Conservation (phyloP, 768 basidiomycete species). For the Aureoboletus auriporus region DNA sequence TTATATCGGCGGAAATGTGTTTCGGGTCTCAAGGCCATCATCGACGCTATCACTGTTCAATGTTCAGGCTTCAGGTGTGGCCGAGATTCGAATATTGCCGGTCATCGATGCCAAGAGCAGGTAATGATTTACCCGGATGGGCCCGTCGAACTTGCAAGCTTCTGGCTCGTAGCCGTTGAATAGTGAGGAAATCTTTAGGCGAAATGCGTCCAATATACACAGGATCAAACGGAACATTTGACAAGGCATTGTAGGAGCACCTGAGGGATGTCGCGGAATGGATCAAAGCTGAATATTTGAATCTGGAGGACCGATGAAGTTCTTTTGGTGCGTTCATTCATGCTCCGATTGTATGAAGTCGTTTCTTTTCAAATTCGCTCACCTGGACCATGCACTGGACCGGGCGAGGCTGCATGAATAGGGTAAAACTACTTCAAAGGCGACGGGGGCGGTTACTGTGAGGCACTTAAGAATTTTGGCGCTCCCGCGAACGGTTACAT, state of each 20-base stretch:
- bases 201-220: slow-evolving; percentile 60
- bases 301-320: slow-evolving; percentile 62
- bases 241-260: slow-evolving; percentile 62
- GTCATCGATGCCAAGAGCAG: neutral
- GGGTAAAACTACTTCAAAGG: slow-evolving; percentile 53
- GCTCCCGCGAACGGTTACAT: slow-evolving; percentile 72
- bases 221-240: slow-evolving; percentile 67
- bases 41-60: slow-evolving; percentile 57
- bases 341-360: neutral
- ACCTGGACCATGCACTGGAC: neutral
- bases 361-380: slow-evolving; percentile 4
- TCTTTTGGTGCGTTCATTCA: slow-evolving; percentile 59
- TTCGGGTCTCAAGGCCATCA: slow-evolving; percentile 68
- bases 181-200: slow-evolving; percentile 68
- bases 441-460: slow-evolving; percentile 52
- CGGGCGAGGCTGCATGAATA: slow-evolving; percentile 19
- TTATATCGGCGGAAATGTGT: slow-evolving; percentile 65
- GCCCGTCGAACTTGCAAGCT: slow-evolving; percentile 56
- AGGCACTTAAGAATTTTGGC: slow-evolving; percentile 73
- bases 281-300: slow-evolving; percentile 57
- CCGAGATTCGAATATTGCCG: neutral
- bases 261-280: slow-evolving; percentile 69
- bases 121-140: neutral
- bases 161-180: slow-evolving; percentile 50
- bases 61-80: slow-evolving; percentile 39